Evolutionary conservation across 1,284 basidiomycete genomes (phyloP).

Genomic region (Naganishia albida): DNA sequence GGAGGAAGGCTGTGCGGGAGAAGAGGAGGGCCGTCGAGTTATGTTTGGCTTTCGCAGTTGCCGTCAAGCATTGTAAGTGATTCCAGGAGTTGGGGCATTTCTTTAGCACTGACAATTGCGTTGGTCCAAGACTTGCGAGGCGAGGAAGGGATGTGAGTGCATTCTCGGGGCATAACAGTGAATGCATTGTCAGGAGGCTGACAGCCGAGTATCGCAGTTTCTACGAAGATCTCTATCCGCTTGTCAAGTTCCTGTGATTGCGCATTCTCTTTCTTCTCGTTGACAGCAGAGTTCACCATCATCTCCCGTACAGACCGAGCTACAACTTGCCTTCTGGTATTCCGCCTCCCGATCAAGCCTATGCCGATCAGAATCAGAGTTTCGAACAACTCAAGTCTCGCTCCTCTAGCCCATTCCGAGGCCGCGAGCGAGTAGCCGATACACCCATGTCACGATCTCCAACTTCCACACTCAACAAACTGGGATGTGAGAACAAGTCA

Average conservation of each 20-base stretch:
- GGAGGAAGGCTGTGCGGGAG: constrained; percentile 63
- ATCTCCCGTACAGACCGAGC: constrained; percentile 33
- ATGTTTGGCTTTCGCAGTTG: constrained; percentile 61
- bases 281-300: no score
- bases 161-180: no score
- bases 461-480: constrained; percentile 26
- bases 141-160: constrained; percentile 62
- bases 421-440: constrained; percentile 26
- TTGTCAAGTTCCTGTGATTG: constrained; percentile 44
- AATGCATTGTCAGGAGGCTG: neutral
- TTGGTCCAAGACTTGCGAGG: constrained; percentile 57
- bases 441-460: constrained; percentile 8
- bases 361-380: constrained; percentile 10
- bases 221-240: constrained; percentile 50
- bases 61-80: constrained; percentile 48
- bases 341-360: constrained; percentile 30
- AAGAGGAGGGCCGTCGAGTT: constrained; percentile 73
- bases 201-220: constrained; percentile 35
- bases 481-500: constrained; percentile 16
- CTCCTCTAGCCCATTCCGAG: neutral
- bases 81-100: no score
- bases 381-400: constrained; percentile 18
- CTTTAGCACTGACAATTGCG: neutral
- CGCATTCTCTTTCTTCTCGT: no score
- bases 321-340: constrained; percentile 45